Percentiles rank a stretch among this genome's conserved stretches.
These are phyloP conservation scores for Chondrus crispus DNA, from an alignment of 23 red algal genomes.

Conservation along the genomic window DNA sequence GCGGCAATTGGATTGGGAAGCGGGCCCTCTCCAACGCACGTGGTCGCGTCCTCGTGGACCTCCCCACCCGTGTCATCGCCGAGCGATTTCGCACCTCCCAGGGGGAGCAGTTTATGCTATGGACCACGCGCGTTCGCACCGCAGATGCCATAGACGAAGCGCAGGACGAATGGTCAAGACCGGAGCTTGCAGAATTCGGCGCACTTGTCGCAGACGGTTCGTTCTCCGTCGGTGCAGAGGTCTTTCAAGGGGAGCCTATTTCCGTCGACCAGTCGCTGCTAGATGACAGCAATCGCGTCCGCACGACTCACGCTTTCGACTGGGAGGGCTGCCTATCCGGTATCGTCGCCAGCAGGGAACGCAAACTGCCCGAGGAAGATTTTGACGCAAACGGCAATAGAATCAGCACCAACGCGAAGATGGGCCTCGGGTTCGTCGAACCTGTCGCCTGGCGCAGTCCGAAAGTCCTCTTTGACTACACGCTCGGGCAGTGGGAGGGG, in stretches of 20 bases:
- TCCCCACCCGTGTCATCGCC: slow-evolving; percentile 34
- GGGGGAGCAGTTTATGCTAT: slow-evolving; percentile 30
- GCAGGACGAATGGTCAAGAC: slow-evolving; percentile 62
- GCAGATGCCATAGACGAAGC: slow-evolving; percentile 53
- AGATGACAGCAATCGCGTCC: slow-evolving; percentile 33
- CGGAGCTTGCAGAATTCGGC: slow-evolving; percentile 53
- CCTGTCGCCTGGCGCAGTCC: slow-evolving; percentile 64
- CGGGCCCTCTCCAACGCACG: slow-evolving; percentile 44
- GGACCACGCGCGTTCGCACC: slow-evolving; percentile 44
- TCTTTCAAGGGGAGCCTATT: slow-evolving; percentile 46
- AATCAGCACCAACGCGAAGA: neutral
- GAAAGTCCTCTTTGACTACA: slow-evolving; percentile 53
- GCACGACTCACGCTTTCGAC: slow-evolving; percentile 71
- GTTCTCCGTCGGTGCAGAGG: slow-evolving; percentile 52
- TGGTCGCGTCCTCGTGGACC: slow-evolving; percentile 46
- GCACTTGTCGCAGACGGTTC: slow-evolving; percentile 44
- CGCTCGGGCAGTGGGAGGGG: slow-evolving; percentile 58
- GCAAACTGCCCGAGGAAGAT: neutral
- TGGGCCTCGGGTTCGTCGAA: slow-evolving; percentile 46
- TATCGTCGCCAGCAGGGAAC: slow-evolving; percentile 50
- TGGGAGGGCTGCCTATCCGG: slow-evolving; percentile 72
- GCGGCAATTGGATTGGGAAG: slow-evolving; percentile 50
- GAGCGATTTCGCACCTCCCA: slow-evolving; percentile 46
- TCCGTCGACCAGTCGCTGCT: slow-evolving; percentile 48
- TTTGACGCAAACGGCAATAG: neutral